Base-by-base conservation (phyloP, 2,329 filamentous ascomycete species). In the Cercospora zeina region DNA sequence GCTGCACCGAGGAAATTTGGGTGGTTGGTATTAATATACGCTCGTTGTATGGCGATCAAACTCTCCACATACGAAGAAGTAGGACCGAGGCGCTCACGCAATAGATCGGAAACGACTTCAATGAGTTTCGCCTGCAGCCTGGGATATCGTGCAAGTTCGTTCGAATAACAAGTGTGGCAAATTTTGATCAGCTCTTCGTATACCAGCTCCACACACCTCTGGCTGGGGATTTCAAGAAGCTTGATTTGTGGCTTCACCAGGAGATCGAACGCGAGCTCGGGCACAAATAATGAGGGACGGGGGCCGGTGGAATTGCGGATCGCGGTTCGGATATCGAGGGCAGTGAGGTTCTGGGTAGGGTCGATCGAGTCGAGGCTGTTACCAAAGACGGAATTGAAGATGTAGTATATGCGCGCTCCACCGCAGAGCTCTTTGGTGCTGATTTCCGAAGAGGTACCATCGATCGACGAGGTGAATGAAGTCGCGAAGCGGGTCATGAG, bases 141-240 rank as follows among this genome's bases (percentile, higher is more conserved):
- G 11, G 95, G 95, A 76, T 93, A 99, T 66, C 95, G 85, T 58
- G 91, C 89, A 19, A 99, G 85, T 76, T 99, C 95, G 14, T 90
- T 96, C 1, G 92, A 97, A 65, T 95, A 95, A 78, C 95, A 99
- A 0, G 95, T 99, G 76, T 99, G 95, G 79, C 95, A 97, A 69
- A 99, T 97, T 79, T 99, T 99, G 80, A 99, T 99, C 49, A 99
- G 83, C 77, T 99, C 95, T 76, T 99, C 95, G 76, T 99, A 99
- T 2, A 99, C 95, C 58, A 99, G 85, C 78, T 99, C 95, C 55
- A 99, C 95, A 73, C 95, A 99, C 70, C 95, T 88, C 75, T 99
- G 95, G 74, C 91, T 96, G 9, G 95, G 95, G 27, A 95, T 87
- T 75, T 99, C 95, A 30, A 99, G 82, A 58, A 99, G 84, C 80